Evolutionary conservation across 352 stramenopile species (phyloP), one percentile per base, ranked within the genome.

Genomic region (Globisporangium rhizosaccharum): DNA sequence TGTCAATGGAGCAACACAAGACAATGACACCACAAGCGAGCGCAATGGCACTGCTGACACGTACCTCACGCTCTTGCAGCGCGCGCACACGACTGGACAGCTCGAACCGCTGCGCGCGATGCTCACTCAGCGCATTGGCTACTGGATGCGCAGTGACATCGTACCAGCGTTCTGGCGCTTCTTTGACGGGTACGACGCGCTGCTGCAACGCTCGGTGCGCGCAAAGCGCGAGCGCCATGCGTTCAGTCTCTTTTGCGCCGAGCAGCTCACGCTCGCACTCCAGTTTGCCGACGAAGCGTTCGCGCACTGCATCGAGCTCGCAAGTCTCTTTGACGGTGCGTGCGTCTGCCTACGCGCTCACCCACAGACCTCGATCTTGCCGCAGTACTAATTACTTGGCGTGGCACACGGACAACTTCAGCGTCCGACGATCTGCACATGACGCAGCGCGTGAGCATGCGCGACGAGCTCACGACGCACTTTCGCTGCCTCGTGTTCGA

Each of bases 261-360:
- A 88, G 68, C 78, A 90, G 62, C 67, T 90, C 10, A 82, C 68
- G 48, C 63, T 90, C 45, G 81, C 78, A 53, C 75, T 90, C 63
- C 76, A 88, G 61, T 87, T 88, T 52, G 81, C 78, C 2, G 73
- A 83, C 56, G 81, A 90, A 51, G 81, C 81, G 46, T 86, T 90
- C 61, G 61, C 75, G 11, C 76, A 85, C 48, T 90, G 81, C 47
- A 73, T 88, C 8, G 70, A 88, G 61, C 65, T 91, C 39, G 67
- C 75, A 8, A 87, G 76, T 56, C 62, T 89, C 18, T 79, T 87
- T 53, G 77, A 87, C 51, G 66, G 41, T 42, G 25, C 51, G 51
- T 41, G 11, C 25, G 17, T 36, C 6, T 14, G 15, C 18, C 25
- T 41, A 11, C 11, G 28, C 28, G 2, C 6, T 3, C 28, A 7